A percentile compares a stretch with the other conserved stretches of the same genome.
phyloP scores from a whole-genome alignment of 495 filamentous ascomycete species.

The Daldinia bambusicola region DNA sequence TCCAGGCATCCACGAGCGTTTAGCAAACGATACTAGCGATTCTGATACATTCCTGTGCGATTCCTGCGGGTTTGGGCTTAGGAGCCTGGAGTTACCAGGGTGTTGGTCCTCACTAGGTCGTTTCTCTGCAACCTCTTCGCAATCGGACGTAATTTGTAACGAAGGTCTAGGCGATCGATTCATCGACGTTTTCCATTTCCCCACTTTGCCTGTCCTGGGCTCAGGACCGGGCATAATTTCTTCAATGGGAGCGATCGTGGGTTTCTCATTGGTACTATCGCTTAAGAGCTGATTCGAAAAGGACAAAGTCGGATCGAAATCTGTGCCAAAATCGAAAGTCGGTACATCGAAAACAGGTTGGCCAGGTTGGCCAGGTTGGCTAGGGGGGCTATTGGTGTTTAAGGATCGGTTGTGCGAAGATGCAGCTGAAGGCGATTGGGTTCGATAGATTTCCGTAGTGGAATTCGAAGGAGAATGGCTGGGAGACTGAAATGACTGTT shows the following conservation, averaged over 20 bases:
- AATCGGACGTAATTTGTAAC: conserved; percentile 43
- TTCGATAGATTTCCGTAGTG: conserved; percentile 31
- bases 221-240: conserved; percentile 34
- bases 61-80: conserved; percentile 41
- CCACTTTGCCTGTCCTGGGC: conserved; percentile 46
- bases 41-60: conserved; percentile 63
- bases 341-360: conserved; percentile 57
- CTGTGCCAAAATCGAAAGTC: conserved; percentile 55
- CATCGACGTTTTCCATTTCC: conserved; percentile 53
- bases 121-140: conserved; percentile 36
- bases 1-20: conserved; percentile 72
- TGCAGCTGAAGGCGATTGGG: conserved; percentile 19
- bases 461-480: conserved; percentile 48
- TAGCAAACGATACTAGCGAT: conserved; percentile 72
- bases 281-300: conserved; percentile 39
- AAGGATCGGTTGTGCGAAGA: conserved; percentile 39
- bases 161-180: conserved; percentile 55
- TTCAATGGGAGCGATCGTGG: conserved; percentile 29
- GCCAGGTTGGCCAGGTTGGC: conserved; percentile 13
- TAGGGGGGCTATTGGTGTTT: conserved; percentile 49
- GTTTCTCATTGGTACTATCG: conserved; percentile 42
- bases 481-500: conserved; percentile 48
- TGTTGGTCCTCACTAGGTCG: conserved; percentile 5
- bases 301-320: conserved; percentile 53
- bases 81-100: conserved; percentile 7